Evolutionary conservation across 2,329 filamentous ascomycete species (phyloP).

Genomic region (Alternaria brassicae): DNA sequence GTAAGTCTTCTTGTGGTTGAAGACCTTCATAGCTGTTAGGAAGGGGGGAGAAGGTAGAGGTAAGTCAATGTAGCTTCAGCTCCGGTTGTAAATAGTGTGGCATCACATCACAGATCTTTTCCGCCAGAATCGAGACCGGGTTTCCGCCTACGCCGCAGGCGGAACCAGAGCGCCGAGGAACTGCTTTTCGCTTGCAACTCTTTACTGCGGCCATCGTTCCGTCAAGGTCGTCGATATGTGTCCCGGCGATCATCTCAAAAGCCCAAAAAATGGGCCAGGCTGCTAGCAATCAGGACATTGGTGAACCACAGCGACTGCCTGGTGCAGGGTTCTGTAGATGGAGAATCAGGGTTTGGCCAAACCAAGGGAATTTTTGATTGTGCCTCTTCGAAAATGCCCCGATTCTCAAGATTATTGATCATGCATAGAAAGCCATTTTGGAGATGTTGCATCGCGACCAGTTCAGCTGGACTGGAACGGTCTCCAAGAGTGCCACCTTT

Average conservation of each 20-base stretch:
- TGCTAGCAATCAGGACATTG: slow-evolving; percentile 14
- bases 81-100: slow-evolving; percentile 10
- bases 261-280: slow-evolving; percentile 13
- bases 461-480: not conserved
- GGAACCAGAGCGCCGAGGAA: not conserved
- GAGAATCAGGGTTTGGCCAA: not conserved
- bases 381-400: not conserved
- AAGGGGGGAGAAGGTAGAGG: slow-evolving; percentile 8
- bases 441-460: not conserved
- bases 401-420: not conserved
- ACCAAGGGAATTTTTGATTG: not conserved
- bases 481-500: not conserved
- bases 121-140: slow-evolving; percentile 1
- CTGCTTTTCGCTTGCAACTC: not conserved
- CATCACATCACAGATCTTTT: slow-evolving; percentile 11
- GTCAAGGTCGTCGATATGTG: not conserved
- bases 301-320: slow-evolving; percentile 9
- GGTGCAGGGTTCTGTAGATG: not conserved
- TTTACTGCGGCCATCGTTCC: not conserved
- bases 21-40: slow-evolving; percentile 2
- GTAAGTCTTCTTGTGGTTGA: not conserved
- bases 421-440: not conserved
- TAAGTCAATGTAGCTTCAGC: slow-evolving; percentile 1
- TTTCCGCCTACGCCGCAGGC: not conserved
- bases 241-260: slow-evolving; percentile 9